Conservation (phyloP, 148 eudicot genomes). For the Tetragonia tetragonoides region DNA sequence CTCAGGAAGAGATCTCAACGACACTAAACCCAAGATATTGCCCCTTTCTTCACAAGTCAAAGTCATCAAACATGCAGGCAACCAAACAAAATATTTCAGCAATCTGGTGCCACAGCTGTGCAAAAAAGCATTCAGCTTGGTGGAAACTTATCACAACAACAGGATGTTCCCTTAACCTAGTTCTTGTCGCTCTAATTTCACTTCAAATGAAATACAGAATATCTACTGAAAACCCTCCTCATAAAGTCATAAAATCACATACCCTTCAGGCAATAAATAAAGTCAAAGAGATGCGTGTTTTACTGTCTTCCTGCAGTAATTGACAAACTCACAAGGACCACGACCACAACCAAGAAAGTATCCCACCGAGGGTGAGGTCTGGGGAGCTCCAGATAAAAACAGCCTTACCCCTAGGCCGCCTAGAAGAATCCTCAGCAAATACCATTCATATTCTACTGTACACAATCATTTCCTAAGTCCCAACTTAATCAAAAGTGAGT, state of each 20-base stretch:
- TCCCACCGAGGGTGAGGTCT: no score
- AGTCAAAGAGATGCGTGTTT: neutral
- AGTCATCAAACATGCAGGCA: neutral
- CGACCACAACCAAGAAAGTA: no score
- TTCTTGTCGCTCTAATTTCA: neutral
- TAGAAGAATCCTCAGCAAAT: no score
- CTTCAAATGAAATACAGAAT: neutral
- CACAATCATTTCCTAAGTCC: no score
- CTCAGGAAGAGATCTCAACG: no score
- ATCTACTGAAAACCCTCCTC: neutral
- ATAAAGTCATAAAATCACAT: neutral
- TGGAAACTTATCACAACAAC: neutral
- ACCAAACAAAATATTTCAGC: neutral
- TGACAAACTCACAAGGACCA: neutral
- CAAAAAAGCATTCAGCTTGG: neutral
- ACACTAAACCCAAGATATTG: neutral
- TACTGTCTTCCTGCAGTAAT: no score
- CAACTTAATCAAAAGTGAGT: no score
- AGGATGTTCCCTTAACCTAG: neutral
- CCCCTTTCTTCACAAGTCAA: neutral
- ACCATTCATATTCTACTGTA: no score
- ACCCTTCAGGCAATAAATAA: neutral
- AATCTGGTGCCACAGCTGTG: neutral
- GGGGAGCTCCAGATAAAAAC: no score
- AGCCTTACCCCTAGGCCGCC: no score